phyloP scores from a whole-genome alignment of 148 eudicot genomes.

The Agrostemma githago region DNA sequence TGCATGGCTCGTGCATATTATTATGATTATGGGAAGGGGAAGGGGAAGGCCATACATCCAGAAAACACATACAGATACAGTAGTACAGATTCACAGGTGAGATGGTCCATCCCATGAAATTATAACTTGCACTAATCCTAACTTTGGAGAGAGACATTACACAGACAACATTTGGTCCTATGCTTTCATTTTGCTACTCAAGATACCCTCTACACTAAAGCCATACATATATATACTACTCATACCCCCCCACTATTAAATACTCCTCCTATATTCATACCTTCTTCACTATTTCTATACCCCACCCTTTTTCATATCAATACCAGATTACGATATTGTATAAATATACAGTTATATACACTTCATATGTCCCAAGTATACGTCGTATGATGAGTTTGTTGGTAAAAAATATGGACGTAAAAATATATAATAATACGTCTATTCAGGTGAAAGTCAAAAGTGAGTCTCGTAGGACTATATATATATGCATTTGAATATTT shows the following conservation, averaged over 20 bases:
- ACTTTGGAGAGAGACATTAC: constrained; percentile 16
- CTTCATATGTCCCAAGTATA: too few relatives aligned
- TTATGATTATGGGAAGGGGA: background rate
- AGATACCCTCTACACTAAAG: background rate
- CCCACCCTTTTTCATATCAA: constrained; percentile 9
- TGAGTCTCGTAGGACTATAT: too few relatives aligned
- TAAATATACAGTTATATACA: too few relatives aligned
- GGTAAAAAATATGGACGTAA: too few relatives aligned
- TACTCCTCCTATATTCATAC: background rate
- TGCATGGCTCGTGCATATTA: constrained; percentile 12
- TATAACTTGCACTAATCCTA: constrained; percentile 19
- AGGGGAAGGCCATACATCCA: too few relatives aligned
- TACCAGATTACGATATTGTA: background rate
- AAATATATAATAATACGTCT: too few relatives aligned
- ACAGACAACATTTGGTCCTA: constrained; percentile 24
- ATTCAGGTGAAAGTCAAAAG: too few relatives aligned
- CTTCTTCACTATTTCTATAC: constrained; percentile 1
- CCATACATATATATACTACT: too few relatives aligned
- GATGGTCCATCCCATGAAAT: background rate
- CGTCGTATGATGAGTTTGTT: too few relatives aligned
- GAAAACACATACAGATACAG: background rate
- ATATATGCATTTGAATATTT: too few relatives aligned
- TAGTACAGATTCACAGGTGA: background rate
- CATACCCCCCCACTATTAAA: too few relatives aligned
- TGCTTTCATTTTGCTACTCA: constrained; percentile 4